phyloP scores from a whole-genome alignment of 805 yeast genomes.

The Candida oleophila region DNA sequence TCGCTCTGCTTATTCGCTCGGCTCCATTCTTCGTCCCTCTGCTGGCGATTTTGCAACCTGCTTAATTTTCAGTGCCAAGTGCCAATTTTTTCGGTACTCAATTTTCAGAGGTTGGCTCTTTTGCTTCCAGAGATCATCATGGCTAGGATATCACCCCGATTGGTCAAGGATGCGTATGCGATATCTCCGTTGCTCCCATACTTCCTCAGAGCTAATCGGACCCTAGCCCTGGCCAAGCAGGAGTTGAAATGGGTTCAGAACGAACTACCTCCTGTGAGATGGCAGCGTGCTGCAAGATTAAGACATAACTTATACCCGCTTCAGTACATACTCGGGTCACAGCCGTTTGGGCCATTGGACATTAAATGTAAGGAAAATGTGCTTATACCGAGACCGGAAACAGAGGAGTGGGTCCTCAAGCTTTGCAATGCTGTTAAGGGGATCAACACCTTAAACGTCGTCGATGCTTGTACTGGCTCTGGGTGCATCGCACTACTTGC shows the following conservation, averaged over 20 bases:
- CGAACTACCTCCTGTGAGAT: slow-evolving; percentile 50
- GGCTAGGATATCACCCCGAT: slow-evolving; percentile 24
- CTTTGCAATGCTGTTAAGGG: slow-evolving; percentile 1
- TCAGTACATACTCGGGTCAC: slow-evolving; percentile 81
- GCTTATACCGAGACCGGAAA: slow-evolving; percentile 90
- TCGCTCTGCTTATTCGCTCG: too few species aligned
- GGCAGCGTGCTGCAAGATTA: slow-evolving; percentile 51
- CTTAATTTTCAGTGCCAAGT: too few species aligned
- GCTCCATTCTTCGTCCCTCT: too few species aligned
- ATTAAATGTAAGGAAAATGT: slow-evolving; percentile 63
- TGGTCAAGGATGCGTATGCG: slow-evolving; percentile 25
- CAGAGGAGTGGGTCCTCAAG: slow-evolving; percentile 81
- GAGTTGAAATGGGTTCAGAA: slow-evolving; percentile 65
- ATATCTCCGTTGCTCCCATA: slow-evolving; percentile 29
- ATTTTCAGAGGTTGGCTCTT: too few species aligned
- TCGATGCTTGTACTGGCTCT: slow-evolving; percentile 84
- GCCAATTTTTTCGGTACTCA: too few species aligned
- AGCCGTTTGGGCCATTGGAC: slow-evolving; percentile 78
- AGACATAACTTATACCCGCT: slow-evolving; percentile 64
- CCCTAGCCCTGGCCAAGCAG: slow-evolving; percentile 42
- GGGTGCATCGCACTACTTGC: slow-evolving; percentile 78
- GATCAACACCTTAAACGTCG: slow-evolving; percentile 22
- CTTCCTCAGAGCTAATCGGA: slow-evolving; percentile 29
- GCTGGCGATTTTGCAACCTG: too few species aligned
- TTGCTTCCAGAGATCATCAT: background rate